phyloP scores from a whole-genome alignment of 1,139 yeast genomes.

The Lodderomyces pseudojiufengensis region DNA sequence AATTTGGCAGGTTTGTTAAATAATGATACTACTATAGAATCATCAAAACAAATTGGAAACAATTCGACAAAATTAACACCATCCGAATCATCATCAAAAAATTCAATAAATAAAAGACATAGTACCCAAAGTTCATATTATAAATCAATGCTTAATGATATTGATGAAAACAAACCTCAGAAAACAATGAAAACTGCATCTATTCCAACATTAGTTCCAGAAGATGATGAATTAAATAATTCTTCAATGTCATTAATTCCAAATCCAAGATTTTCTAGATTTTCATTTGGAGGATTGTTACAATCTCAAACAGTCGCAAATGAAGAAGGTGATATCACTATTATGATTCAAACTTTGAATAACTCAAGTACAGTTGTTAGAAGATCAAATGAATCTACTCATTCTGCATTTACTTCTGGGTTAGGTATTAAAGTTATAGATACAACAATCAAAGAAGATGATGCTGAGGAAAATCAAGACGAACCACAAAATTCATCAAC shows the following conservation, averaged over 20 bases:
- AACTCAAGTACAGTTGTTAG: conserved; percentile 31
- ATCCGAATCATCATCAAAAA: conserved; percentile 5
- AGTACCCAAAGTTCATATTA: conserved; percentile 14
- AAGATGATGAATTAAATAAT: conserved; percentile 3
- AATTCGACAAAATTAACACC: no score
- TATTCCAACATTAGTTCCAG: neutral
- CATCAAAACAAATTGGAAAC: neutral
- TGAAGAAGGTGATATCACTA: conserved; percentile 28
- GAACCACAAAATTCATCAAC: neutral
- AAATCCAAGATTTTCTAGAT: conserved; percentile 43
- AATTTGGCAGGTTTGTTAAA: conserved; percentile 29
- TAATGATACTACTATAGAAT: conserved; percentile 4
- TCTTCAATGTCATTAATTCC: conserved; percentile 27
- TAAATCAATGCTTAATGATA: conserved; percentile 24
- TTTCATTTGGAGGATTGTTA: conserved; percentile 41
- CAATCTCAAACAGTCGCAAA: conserved; percentile 19
- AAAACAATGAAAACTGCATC: conserved; percentile 1
- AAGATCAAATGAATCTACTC: conserved; percentile 13
- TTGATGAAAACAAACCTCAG: conserved; percentile 19
- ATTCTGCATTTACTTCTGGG: conserved; percentile 23
- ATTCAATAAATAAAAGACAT: conserved; percentile 9
- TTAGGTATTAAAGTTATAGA: conserved; percentile 26
- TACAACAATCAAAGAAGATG: conserved; percentile 8
- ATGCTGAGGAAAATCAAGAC: conserved; percentile 10
- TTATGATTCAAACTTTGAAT: conserved; percentile 22